Evolutionary conservation across 1,284 basidiomycete genomes (phyloP), one percentile per base, ranked within the genome.

Genomic region (Entoloma clypeatum): DNA sequence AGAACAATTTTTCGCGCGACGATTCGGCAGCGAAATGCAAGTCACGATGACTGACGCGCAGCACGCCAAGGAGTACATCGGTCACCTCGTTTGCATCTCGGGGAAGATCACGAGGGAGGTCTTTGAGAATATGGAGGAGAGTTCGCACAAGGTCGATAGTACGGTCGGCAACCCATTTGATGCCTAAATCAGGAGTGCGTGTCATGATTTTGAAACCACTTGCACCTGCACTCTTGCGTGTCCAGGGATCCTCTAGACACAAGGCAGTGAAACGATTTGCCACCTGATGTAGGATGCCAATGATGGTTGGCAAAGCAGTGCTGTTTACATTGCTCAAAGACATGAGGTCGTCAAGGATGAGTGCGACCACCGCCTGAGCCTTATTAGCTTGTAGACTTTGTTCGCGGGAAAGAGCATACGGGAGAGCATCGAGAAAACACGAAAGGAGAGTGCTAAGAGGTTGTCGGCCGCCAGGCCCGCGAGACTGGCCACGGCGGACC

Each of bases 141-240:
- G 90, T 93, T 32, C 94, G 85, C 37, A 94, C 80, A 49, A 97
- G 82, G 54, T 99, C 95, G 31, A 91, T 76, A 61, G 96, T 89
- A 34, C 92, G 84, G 43, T 96, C 92, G 47, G 79, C 75, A 36
- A 94, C 75, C 90, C 93, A 96, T 51, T 78, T 81, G 28, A 79
- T 68, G 17, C 81, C 86, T 18, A 96, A 67, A 16, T 84, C 77
- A 1, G 85, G 77, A 10, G 82, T 79, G 40, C 71, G 66, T 0
- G 84, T 79, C 64, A 97, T 77, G 43, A 93, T 79, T 52, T 77
- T 78, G 57, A 97, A 84, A 3, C 91, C 92, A 34, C 68, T 72
- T 50, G 88, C 92, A 8, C 92, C 93, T 5, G 92, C 92, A 55
- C 81, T 82, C 64, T 95, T 95, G 41, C 80, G 75, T 4, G 75